Evolutionary conservation across 2,329 filamentous ascomycete genomes (phyloP).

Genomic region (Orbilia brochopaga): DNA sequence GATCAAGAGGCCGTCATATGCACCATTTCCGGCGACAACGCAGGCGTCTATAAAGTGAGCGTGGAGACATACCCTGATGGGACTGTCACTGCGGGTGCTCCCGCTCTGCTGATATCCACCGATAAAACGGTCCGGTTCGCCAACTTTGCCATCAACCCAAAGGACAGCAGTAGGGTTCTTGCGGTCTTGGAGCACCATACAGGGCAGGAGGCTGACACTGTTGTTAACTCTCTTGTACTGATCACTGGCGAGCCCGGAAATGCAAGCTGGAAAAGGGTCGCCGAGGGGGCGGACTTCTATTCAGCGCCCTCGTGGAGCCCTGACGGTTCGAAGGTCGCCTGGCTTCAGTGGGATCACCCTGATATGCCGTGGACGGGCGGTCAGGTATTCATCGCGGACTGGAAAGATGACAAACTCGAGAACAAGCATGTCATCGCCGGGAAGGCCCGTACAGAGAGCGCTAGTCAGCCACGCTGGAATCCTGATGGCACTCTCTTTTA

Average conservation of each 20-base stretch:
- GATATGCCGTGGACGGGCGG: conserved; percentile 63
- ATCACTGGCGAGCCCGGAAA: conserved; percentile 53
- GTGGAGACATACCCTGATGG: conserved; percentile 11
- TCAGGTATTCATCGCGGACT: conserved; percentile 61
- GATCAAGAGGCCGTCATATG: conserved; percentile 32
- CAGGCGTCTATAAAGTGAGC: conserved; percentile 25
- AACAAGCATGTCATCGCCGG: conserved; percentile 60
- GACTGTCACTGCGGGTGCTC: conserved; percentile 1
- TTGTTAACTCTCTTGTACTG: conserved; percentile 57
- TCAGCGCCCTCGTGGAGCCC: conserved; percentile 62
- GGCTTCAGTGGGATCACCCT: conserved; percentile 66
- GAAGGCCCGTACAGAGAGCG: conserved; percentile 58
- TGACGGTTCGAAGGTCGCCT: conserved; percentile 61
- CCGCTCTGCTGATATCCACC: conserved; percentile 9
- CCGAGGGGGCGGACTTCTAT: conserved; percentile 64
- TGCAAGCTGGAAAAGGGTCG: conserved; percentile 58
- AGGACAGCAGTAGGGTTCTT: conserved; percentile 59
- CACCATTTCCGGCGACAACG: conserved; percentile 15
- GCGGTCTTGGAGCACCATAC: conserved; percentile 64
- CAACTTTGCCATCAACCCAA: conserved; percentile 39
- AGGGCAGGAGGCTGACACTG: conserved; percentile 54
- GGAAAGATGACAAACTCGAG: conserved; percentile 57
- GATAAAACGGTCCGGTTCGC: conserved; percentile 15
- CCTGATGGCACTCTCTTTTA: conserved; percentile 63
- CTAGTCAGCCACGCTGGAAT: conserved; percentile 64